Base-by-base conservation (phyloP, 768 basidiomycete genomes). In the Dendrothele bispora region DNA sequence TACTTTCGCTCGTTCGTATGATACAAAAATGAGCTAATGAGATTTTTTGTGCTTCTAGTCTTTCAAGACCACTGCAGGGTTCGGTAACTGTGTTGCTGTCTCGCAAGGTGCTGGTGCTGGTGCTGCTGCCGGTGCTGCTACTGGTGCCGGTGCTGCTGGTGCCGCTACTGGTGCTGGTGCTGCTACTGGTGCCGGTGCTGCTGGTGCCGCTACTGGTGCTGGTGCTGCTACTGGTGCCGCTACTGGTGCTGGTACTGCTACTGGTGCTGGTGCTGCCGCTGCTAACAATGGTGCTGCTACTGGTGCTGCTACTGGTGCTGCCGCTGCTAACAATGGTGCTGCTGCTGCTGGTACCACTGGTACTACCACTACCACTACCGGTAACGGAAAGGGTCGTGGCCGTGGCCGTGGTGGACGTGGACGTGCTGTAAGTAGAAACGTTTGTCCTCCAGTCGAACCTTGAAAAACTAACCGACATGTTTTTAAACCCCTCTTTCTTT, bases 51-150 rank as follows among this genome's bases (percentile, higher is more conserved):
- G 18, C 11, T 35, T 45, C n/a, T n/a, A 45, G 43, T 30, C 28
- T 47, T 61, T 69, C 51, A 61, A 34, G 11, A 68, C 67, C 15
- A 59, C 62, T 12, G 61, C 61, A 11, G 65, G 67, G 20, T 69
- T 69, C 56, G 69, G 69, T 29, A 70, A 69, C 57, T 70, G 69
- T 39, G 63, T 61, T 26, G 64, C 60, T 17, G 64, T 69, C 17
- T 34, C 46, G 7, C 46, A 47, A 21, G 46, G 43, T 26, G 55
- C 55, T 18, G 61, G 61, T 24, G 58, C 53, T 17, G 51, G 39
- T 36, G 38, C 28, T 25, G 24, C 49, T 10, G 43, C 45, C 3
- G 42, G 39, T 17, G 48, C 55, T 50, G 48, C 42, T 27, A 49
- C 39, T 36, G 48, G 30, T 27, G 46, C 49, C 34, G 49, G 43